Base-by-base conservation (phyloP, 148 eudicot species). In the Suaeda aralocaspica region DNA sequence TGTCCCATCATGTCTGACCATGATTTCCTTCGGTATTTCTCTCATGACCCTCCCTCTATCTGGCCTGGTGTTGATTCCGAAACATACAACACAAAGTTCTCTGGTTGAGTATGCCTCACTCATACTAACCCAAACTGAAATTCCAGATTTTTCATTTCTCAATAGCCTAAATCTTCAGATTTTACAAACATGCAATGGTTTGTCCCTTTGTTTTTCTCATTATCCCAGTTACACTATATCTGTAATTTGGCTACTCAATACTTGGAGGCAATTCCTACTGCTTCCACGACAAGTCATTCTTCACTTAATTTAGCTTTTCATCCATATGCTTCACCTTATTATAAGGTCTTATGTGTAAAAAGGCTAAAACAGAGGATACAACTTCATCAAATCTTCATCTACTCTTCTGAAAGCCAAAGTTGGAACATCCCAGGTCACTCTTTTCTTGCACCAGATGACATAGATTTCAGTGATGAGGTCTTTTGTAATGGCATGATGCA, bases 401-500 rank as follows among this genome's bases (percentile, higher is more conserved):
- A 66, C 45, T 77, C 75, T 2, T 19, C 39, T 49, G 61, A 71
- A 36, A 71, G 67, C 50, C 61, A 44, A 48, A 16, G 18, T 24
- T 71, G 75, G 80, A 24, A 34, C 36, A 6, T 41, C 30, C 22
- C 62, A 15, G 72, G 67, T 16, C 61, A 66, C 41, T 67, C 72
- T 25, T 71, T 77, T 36, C 45, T 25, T 19, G 75, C 75, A 29
- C 72, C 71, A 0, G 49, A 49, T 14, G 75, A 77, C n/a, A 65
- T 71, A 10, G 75, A 77, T 59, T 71, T 77, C 59, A 66, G n/a
- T 14, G 46, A 71, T 4, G 75, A 72, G 31, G 80, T 77, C 45
- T 77, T 65, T 34, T 65, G 72, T 51, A 77, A 77, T 71, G 80
- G 72, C 7, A 53, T 62, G 12, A 59, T 77, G 41, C 80, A 77